Evolutionary conservation across 2,329 filamentous ascomycete species (phyloP), one percentile per base, ranked within the genome.

Genomic region (Claviceps humidiphila): DNA sequence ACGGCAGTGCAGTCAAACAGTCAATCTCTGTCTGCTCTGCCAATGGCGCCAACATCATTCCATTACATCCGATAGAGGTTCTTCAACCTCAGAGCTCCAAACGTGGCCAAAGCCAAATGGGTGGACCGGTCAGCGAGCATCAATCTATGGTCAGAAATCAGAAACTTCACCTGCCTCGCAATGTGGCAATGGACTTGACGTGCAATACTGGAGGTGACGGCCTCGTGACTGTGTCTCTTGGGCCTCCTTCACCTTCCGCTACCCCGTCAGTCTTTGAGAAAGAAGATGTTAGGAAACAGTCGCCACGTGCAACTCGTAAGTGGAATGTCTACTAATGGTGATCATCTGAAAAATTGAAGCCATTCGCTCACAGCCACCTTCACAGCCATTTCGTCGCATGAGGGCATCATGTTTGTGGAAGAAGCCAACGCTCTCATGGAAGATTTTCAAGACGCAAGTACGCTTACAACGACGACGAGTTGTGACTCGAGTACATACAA

Each of bases 201-300:
- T 68, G 63, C 48, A 59, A 59, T 34, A 58, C 64, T 50, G 65
- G 65, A 1, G 51, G 59, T n/a, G 60, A 67, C 47, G 66, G 64
- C 16, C 55, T 66, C 22, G 55, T 68, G 3, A 67, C 63, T 6
- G 46, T 65, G 11, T 63, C 63, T 39, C 41, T 63, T 3, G 51
- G 30, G 16, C 17, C n/a, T 5, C 57, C 58, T 7, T 53, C 55
- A 11, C 45, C 58, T 9, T 50, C 51, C 2, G 41, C 59, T 41
- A 53, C 55, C 47, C 48, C 60, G 5, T 57, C 46, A 17, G 34
- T 42, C 14, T 34, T 39, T 26, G 34, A 26, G 16, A 38, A 51
- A 17, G 39, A 51, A 14, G 44, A 24, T 5, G 40, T 13, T 17
- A 39, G 4, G 13, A 22, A n/a, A n/a, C 13, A 42, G n/a, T 34